These are phyloP conservation scores for Pelargonium citronellum DNA, from an alignment of 441 rosid species.

Conservation along the genomic window DNA sequence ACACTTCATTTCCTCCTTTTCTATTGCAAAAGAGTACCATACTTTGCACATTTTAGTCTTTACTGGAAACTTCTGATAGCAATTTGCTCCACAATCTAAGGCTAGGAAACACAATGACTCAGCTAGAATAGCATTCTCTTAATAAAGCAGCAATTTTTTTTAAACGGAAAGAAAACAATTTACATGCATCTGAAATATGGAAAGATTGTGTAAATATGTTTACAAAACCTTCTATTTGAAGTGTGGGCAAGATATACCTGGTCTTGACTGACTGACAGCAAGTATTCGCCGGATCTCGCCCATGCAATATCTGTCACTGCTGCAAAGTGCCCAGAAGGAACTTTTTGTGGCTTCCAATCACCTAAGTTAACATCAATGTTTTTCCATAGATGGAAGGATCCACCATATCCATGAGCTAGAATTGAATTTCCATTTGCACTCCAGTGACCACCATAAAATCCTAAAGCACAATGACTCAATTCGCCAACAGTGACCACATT, in stretches of 20 bases:
- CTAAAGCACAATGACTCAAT: slow-evolving; percentile 91
- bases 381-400: slow-evolving; percentile 83
- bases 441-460: slow-evolving; percentile 98
- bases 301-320: slow-evolving; percentile 75
- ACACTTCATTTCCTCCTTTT: too few relatives aligned
- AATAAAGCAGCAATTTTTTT: too few relatives aligned
- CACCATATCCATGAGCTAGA: slow-evolving; percentile 91
- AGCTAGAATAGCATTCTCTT: too few relatives aligned
- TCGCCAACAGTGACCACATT: slow-evolving; percentile 96
- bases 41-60: too few relatives aligned
- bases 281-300: slow-evolving; percentile 66
- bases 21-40: too few relatives aligned
- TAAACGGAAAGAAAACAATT: too few relatives aligned
- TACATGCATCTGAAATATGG: too few relatives aligned
- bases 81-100: too few relatives aligned
- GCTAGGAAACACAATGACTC: too few relatives aligned
- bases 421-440: slow-evolving; percentile 56
- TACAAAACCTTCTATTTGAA: too few relatives aligned
- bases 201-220: too few relatives aligned
- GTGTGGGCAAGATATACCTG: slow-evolving; percentile 48
- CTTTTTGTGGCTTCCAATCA: slow-evolving; percentile 83
- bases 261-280: slow-evolving; percentile 86
- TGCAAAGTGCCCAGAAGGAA: slow-evolving; percentile 90
- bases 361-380: slow-evolving; percentile 54
- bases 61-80: too few relatives aligned